Evolutionary conservation across 2,329 filamentous ascomycete genomes (phyloP), one percentile per base, ranked within the genome.

Genomic region (Aspergillus texensis): DNA sequence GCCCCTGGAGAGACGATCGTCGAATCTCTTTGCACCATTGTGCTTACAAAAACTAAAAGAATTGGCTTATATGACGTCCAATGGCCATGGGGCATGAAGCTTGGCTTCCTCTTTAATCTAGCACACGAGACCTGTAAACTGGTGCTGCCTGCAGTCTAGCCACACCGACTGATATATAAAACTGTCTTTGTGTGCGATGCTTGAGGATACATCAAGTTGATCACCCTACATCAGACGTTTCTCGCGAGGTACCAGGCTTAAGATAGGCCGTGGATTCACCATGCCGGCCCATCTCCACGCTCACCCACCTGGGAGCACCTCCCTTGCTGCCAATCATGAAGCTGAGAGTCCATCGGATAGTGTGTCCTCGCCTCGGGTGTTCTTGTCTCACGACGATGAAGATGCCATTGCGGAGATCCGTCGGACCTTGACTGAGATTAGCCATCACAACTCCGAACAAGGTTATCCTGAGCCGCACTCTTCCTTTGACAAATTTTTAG

Each of bases 401-500:
- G 65, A 73, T 63, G 71, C 68, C 12, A 70, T 77, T 57, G 74
- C 70, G 8, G 63, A 74, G 24, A 74, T 77, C 28, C 74, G 76
- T 65, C 72, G 66, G 9, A 73, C 71, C 4, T 54, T 77, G 58
- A 77, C 74, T 1, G 63, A 69, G 41, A 64, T 65, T 19, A 67
- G 58, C 26, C 60, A 61, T 1, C 62, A 63, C 19, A 62, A 52
- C 21, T 21, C 30, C 52, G 6, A 12, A 16, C 68, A 61, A 26
- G 55, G 62, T 19, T 75, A 76, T 60, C 39, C 73, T 6, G 75
- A 77, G 52, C 75, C 74, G 1, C 88, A 87, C 14, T 92, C 92
- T 59, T 84, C 89, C 39, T 83, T 92, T 10, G 85, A 86, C 52
- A 80, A 85, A 21, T 92, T 93, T 71, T 87, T 92, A 76, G 85